These are phyloP conservation scores for Lomentospora prolificans DNA, from an alignment of 2,329 filamentous ascomycete species.

Conservation along the genomic window DNA sequence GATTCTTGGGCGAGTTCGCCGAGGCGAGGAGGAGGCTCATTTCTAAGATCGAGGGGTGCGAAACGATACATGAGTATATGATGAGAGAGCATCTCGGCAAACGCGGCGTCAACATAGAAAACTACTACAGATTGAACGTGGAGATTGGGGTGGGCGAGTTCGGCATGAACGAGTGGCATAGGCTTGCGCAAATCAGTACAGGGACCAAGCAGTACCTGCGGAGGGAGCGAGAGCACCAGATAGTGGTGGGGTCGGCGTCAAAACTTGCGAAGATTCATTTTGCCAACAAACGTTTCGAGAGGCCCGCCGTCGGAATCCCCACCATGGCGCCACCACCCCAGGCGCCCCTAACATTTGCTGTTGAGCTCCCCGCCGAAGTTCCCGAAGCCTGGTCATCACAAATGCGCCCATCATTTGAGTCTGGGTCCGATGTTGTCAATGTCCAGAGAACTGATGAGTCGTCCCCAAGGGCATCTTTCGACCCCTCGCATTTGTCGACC, in stretches of 20 bases:
- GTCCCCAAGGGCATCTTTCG: conserved; percentile 43
- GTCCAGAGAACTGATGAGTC: conserved; percentile 25
- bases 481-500: conserved; percentile 28
- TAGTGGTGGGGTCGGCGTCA: conserved; percentile 65
- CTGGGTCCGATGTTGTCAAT: conserved; percentile 39
- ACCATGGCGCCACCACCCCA: conserved; percentile 10
- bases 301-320: neutral
- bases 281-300: conserved; percentile 59
- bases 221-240: conserved; percentile 62
- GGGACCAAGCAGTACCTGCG: conserved; percentile 76
- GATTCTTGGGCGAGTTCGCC: conserved; percentile 83
- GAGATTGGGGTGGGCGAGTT: conserved; percentile 95
- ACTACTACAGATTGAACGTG: conserved; percentile 95
- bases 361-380: conserved; percentile 49
- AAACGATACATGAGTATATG: conserved; percentile 84
- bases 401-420: conserved; percentile 38
- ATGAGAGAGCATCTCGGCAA: conserved; percentile 64
- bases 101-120: conserved; percentile 72
- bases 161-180: conserved; percentile 97
- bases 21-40: conserved; percentile 81
- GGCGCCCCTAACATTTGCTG: conserved; percentile 31
- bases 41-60: conserved; percentile 89
- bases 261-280: conserved; percentile 78
- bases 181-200: conserved; percentile 90
- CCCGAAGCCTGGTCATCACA: conserved; percentile 29